These are phyloP conservation scores for Blumeria hordei DNA, from an alignment of 2,329 filamentous ascomycete species.

Conservation along the genomic window DNA sequence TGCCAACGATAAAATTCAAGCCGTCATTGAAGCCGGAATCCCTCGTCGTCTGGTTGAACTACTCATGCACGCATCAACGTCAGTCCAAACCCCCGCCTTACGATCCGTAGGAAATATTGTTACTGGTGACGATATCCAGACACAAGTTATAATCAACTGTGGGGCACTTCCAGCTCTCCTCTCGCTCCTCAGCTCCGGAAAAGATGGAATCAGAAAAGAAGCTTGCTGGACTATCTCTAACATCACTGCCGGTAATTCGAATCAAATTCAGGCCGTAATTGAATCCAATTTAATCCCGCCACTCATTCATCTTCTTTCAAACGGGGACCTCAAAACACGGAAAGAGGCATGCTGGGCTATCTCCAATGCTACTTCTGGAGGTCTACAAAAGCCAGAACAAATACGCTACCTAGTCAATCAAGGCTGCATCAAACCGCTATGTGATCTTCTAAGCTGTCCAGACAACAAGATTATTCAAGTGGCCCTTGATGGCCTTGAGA, in stretches of 20 bases:
- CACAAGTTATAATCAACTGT: slow-evolving; percentile 98
- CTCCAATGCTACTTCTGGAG: slow-evolving; percentile 91
- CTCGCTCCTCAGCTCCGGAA: slow-evolving; percentile 81
- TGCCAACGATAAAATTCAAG: slow-evolving; percentile 97
- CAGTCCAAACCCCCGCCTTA: slow-evolving; percentile 89
- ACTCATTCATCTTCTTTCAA: slow-evolving; percentile 82
- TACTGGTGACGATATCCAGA: slow-evolving; percentile 94
- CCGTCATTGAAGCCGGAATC: slow-evolving; percentile 94
- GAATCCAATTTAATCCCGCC: slow-evolving; percentile 94
- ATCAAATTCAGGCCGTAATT: slow-evolving; percentile 88
- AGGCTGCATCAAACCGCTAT: slow-evolving; percentile 92
- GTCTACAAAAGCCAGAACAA: slow-evolving; percentile 95
- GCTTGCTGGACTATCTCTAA: slow-evolving; percentile 99
- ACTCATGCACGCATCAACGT: slow-evolving; percentile 93
- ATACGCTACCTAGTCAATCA: slow-evolving; percentile 84
- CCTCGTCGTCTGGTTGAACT: slow-evolving; percentile 89
- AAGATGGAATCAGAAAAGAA: slow-evolving; percentile 97
- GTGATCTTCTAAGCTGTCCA: slow-evolving; percentile 81
- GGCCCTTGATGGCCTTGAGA: slow-evolving; percentile 89
- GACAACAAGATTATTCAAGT: slow-evolving; percentile 99
- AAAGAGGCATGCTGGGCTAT: slow-evolving; percentile 99
- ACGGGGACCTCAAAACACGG: slow-evolving; percentile 94
- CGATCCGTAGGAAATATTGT: slow-evolving; percentile 97
- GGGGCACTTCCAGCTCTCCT: slow-evolving; percentile 80
- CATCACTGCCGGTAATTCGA: slow-evolving; percentile 92